Base-by-base conservation (phyloP, 2,329 filamentous ascomycete genomes). In the Metarhizium guizhouense region DNA sequence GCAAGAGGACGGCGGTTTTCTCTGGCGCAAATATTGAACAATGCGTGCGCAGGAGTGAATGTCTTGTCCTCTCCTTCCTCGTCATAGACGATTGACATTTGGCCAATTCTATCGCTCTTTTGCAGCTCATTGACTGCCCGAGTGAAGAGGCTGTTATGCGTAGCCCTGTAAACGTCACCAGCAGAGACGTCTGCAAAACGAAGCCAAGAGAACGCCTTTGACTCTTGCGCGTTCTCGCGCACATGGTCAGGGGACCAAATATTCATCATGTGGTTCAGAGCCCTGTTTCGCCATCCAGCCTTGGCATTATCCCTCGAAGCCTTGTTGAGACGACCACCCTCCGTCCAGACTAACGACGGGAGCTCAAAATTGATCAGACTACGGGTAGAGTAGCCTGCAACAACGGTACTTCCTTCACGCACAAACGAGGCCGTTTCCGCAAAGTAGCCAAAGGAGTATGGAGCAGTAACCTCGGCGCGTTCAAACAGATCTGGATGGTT, bases 401-500 rank as follows among this genome's bases (percentile, higher is more conserved):
- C 77, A 52, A 97, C 81, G 59, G 86, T 85, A 57, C 77, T 81
- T 7, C 93, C 92, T 70, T 99, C 94, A 25, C 94, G 88, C 62
- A 96, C 78, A 70, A 99, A 97, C 0, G 92, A 96, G 0, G 90
- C 92, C 0, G 93, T 96, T 75, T 99, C 94, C 14, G 92, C 94
- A 71, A 93, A 99, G 68, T 87, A 83, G n/a, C 85, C 84, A 63
- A 87, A 85, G 1, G 90, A 87, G 64, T 93, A 86, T 0, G 94
- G 90, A 8, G 92, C 96, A 29, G 83, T 86, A 8, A 90, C 95
- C 58, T 97, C 93, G 10, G 93, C 92, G 49, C 94, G 87, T 72
- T 99, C 92, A 63, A 99, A 99, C 38, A 99, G 74, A 72, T 99
- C 94, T 0, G 94, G 94, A 68, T 99, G 94, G 67, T 99, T 99